Evolutionary conservation across 768 basidiomycete species (phyloP).

Genomic region (Mycena polygramma): DNA sequence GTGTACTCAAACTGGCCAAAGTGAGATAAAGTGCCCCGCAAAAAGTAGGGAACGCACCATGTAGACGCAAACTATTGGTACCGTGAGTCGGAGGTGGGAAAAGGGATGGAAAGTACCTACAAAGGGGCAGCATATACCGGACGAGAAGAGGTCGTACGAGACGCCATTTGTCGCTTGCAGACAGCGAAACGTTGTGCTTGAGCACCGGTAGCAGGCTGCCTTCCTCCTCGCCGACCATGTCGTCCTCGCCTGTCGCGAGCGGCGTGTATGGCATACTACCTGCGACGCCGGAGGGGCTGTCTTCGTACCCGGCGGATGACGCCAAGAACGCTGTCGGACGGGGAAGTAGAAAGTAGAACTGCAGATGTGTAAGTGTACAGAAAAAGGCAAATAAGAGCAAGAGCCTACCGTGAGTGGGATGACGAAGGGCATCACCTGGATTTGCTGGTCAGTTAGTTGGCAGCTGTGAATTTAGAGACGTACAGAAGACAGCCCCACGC

Average conservation of each 20-base stretch:
- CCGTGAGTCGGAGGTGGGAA: constrained; percentile 15
- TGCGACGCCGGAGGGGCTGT: constrained; percentile 43
- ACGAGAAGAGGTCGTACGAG: constrained; percentile 83
- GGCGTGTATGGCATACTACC: constrained; percentile 59
- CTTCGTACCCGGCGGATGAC: constrained; percentile 54
- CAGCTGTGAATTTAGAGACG: constrained; percentile 42
- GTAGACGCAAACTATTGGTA: constrained; percentile 55
- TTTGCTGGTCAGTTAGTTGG: constrained; percentile 14
- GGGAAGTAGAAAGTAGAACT: constrained; percentile 84
- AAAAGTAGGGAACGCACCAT: constrained; percentile 51
- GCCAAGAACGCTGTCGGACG: constrained; percentile 63
- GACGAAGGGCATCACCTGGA: constrained; percentile 83
- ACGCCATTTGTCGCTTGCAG: constrained; percentile 80
- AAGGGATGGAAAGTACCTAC: constrained; percentile 62
- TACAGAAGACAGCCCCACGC: constrained; percentile 88
- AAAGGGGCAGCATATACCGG: constrained; percentile 94
- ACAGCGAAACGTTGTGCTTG: constrained; percentile 66
- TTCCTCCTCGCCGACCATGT: constrained; percentile 56
- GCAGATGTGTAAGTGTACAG: not conserved
- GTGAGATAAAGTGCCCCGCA: constrained; percentile 13
- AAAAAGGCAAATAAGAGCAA: not conserved
- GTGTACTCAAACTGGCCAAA: constrained; percentile 85
- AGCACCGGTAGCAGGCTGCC: constrained; percentile 49
- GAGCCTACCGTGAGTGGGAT: constrained; percentile 68
- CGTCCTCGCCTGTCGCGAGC: constrained; percentile 56